Evolutionary conservation across 2,329 filamentous ascomycete genomes (phyloP), one percentile per base, ranked within the genome.

Genomic region (Cladosporium sp.): DNA sequence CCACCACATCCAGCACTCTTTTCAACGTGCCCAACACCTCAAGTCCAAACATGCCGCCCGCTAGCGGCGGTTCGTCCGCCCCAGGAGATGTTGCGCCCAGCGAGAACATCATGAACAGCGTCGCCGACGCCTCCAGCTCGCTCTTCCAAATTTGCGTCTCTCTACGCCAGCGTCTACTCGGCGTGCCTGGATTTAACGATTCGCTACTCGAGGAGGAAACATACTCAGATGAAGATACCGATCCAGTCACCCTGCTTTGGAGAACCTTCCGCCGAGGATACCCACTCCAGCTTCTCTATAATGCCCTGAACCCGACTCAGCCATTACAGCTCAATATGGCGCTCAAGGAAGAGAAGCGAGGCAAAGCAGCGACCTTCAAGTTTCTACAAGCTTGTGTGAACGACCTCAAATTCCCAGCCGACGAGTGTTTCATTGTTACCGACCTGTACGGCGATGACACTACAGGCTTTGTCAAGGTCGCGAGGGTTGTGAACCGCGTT

Each of bases 401-500:
- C 65, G 89, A 96, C 55, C 80, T 97, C 52, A 84, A 87, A 58
- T 88, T 97, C 55, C 84, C 89, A 2, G 80, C 90, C 4, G 83
- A 88, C 50, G 91, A 96, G 62, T 92, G 90, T 69, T 97, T 97
- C 74, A 89, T 96, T 67, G 88, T 99, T 67, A 89, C 86, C 59
- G 93, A 99, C 75, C 79, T 97, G 47, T 92, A 94, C 74, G 90
- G 91, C 56, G 91, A 92, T 67, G 95, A 97, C 74, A 99, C 94
- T 1, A 97, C 91, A 45, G 94, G 94, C 3, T 97, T 99, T 72
- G 92, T 97, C 66, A 97, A 97, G 84, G 92, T 96, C 59, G 92
- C 89, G 22, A 90, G 91, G 76, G 90, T 96, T 59, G 90, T 99
- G 64, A 97, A 96, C 72, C 84, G 87, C 64, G 92, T 97, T 15